phyloP scores from a whole-genome alignment of 495 filamentous ascomycete genomes.

The Annulohypoxylon maeteangense region DNA sequence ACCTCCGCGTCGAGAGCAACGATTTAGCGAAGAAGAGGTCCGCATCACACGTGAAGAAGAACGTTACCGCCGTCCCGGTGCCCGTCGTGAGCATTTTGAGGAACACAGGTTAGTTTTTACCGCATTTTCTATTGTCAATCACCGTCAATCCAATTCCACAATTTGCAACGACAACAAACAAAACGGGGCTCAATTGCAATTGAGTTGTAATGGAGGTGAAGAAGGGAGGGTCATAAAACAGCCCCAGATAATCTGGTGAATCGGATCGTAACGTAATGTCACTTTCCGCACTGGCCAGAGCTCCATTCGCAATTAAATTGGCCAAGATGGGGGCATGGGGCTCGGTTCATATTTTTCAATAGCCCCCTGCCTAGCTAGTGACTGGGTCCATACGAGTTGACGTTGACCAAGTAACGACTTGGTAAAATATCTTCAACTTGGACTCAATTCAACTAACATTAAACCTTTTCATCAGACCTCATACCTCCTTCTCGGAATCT shows the following conservation, averaged over 20 bases:
- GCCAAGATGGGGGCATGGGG: constrained; percentile 27
- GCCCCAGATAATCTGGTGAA: constrained; percentile 3
- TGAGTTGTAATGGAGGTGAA: not conserved
- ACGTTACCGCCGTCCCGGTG: constrained; percentile 70
- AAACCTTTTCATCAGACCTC: constrained; percentile 41
- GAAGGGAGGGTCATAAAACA: not conserved
- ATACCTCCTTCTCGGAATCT: constrained; percentile 32
- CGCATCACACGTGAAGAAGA: constrained; percentile 76
- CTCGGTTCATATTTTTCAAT: constrained; percentile 8
- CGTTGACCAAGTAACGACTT: constrained; percentile 39
- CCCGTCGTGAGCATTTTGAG: constrained; percentile 65
- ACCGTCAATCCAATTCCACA: not conserved
- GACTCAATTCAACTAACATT: constrained; percentile 38
- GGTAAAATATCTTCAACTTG: constrained; percentile 27
- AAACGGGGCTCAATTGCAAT: not conserved
- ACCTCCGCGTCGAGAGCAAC: constrained; percentile 72
- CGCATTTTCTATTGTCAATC: constrained; percentile 6
- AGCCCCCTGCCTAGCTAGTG: constrained; percentile 29
- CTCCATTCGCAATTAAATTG: constrained; percentile 35
- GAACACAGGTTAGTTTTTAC: constrained; percentile 55
- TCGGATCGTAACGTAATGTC: constrained; percentile 14
- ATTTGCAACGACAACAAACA: not conserved
- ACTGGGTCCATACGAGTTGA: constrained; percentile 14
- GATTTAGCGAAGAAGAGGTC: constrained; percentile 84
- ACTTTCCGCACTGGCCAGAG: constrained; percentile 19